These are phyloP conservation scores for Rhodotorula sp. DNA, from an alignment of 1,284 basidiomycete genomes.

Conservation along the genomic window DNA sequence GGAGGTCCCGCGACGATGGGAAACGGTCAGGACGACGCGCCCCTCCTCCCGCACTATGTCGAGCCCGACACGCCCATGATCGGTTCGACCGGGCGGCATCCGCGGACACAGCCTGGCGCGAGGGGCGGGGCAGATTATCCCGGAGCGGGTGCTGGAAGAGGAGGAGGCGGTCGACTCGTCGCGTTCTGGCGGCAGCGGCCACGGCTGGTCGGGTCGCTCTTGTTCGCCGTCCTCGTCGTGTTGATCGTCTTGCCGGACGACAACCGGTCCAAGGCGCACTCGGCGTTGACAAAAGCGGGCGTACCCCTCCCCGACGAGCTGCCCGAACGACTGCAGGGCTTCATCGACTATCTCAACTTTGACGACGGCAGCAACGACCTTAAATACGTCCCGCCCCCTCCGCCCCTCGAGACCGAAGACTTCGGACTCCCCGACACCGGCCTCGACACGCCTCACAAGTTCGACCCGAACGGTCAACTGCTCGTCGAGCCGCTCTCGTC, in stretches of 20 bases:
- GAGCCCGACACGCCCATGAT: conserved; percentile 34
- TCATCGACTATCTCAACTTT: conserved; percentile 36
- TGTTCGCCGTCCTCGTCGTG: conserved; percentile 33
- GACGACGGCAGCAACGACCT: conserved; percentile 37
- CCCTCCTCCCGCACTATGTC: conserved; percentile 20
- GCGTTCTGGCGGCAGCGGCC: conserved; percentile 7
- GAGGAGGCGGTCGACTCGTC: background rate
- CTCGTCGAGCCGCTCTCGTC: conserved; percentile 33
- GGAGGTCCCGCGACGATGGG: background rate
- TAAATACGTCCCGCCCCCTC: conserved; percentile 30
- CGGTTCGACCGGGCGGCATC: conserved; percentile 12
- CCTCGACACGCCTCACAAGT: conserved; percentile 20
- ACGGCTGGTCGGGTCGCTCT: conserved; percentile 25
- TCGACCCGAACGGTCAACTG: conserved; percentile 38
- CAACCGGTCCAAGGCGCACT: conserved; percentile 29
- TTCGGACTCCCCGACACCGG: conserved; percentile 22
- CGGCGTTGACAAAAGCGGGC: conserved; percentile 38
- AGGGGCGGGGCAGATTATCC: too few species aligned
- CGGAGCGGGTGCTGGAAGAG: background rate
- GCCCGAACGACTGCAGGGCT: conserved; percentile 36
- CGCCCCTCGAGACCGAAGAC: conserved; percentile 14
- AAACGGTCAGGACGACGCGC: conserved; percentile 8
- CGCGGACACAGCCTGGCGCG: conserved; percentile 9
- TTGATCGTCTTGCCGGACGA: conserved; percentile 39
- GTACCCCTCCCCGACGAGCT: conserved; percentile 40